These are phyloP conservation scores for Gossypium davidsonii DNA, from an alignment of 441 rosid species.

Conservation along the genomic window DNA sequence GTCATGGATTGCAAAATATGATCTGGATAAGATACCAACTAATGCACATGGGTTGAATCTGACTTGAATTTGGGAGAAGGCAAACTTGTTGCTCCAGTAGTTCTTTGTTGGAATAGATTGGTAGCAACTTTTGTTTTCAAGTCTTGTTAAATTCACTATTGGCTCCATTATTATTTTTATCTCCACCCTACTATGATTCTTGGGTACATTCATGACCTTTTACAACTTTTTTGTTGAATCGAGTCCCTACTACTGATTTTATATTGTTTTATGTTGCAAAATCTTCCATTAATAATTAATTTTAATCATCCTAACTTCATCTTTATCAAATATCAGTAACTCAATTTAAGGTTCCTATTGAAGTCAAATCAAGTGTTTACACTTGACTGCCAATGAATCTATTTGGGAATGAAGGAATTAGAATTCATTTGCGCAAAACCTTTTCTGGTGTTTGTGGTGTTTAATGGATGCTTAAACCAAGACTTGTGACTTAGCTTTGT, in stretches of 20 bases:
- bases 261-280: not conserved
- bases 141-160: not conserved
- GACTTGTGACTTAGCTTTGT: not conserved
- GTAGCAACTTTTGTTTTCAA: not conserved
- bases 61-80: not conserved
- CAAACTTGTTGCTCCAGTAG: not conserved
- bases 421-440: not conserved
- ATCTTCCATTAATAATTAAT: not conserved
- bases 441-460: not conserved
- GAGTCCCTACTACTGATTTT: not conserved
- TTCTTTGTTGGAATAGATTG: not conserved
- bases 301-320: not conserved
- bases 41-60: not conserved
- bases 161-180: not conserved
- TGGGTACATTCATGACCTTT: not conserved
- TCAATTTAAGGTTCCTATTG: constrained; percentile 6
- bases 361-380: not conserved
- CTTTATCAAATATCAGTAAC: not conserved
- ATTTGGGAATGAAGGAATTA: not conserved
- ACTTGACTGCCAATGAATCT: not conserved
- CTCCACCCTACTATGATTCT: not conserved
- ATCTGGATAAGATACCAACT: not conserved
- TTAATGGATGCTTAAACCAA: not conserved
- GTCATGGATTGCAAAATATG: not conserved
- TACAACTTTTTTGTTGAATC: not conserved